Base-by-base conservation (phyloP, 2,329 filamentous ascomycete species). In the Fragosphaeria purpurea region DNA sequence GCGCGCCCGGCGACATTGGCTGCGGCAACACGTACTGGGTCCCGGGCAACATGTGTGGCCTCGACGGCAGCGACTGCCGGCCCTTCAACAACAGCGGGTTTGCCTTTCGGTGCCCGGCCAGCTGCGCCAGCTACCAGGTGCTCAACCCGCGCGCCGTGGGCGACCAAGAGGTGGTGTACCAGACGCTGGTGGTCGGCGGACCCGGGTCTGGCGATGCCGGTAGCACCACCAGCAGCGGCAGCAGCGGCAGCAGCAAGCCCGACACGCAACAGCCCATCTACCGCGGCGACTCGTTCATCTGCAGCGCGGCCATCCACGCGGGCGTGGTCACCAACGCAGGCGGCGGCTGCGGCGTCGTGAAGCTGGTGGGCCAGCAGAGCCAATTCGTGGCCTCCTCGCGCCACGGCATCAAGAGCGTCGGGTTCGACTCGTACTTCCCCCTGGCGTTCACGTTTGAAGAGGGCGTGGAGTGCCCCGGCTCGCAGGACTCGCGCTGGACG, bases 391-490 rank as follows among this genome's bases (percentile, higher is more conserved):
- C 77, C 41, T 82, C 83, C 8, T 76, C 78, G 45, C 74, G 74
- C n/a, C 74, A 94, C 60, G 87, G 85, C 48, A 88, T 97, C 56
- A 68, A 72, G 33, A 95, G 88, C 55, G 73, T 87, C 49, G 76
- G 68, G 5, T 98, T 98, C 62, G 79, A 89, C 55, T 91, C 88
- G 0, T 88, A 88, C 57, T 98, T 98, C 60, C 93, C 93, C 1
- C 83, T 87, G 34, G 84, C 89, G 0, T 96, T 88, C 64, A 80
- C 79, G 13, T 97, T 98, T 58, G 68, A 86, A 5, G 66, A 72
- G 5, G 75, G 75, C 35, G 74, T 88, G 6, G 67, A 76, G 11
- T 85, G 88, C 59, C 76, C 80, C 46, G 83, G 88, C 12, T 74
- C 75, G 50, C 42, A 44, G 34, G 93, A 97, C 64, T 77, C 86